Base-by-base conservation (phyloP, 371 early-diverging fungal species). In the Mortierella sp. region DNA sequence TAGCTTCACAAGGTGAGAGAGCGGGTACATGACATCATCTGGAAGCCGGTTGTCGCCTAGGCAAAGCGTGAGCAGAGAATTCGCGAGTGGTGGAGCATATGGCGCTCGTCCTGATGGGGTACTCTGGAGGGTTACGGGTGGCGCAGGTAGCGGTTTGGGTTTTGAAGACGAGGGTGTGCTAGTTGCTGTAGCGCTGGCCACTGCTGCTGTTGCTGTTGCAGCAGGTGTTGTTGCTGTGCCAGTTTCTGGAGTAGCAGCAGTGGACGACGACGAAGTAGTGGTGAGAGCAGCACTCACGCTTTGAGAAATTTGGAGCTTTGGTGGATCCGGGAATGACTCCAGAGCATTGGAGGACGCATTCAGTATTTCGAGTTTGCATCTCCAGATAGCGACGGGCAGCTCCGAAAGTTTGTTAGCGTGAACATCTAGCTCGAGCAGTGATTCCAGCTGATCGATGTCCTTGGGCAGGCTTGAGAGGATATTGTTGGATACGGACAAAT, bases 321-420 rank as follows among this genome's bases (percentile, higher is more conserved):
- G 70, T 24, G 91, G 90, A 31, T 86, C 82, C 19, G 90, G 92
- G 74, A 93, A 92, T 31, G 78, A 62, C 49, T 87, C 88, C 13
- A 97, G 78, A 19, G 91, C 58, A 61, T 97, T 97, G 23, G 92
- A 92, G 3, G 91, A 94, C 26, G 87, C 83, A 50, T 94, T 95
- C 21, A 94, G 70, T 13, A 76, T 54, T 45, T 81, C 78, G n/a
- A 97, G 84, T 16, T 87, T 76, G 78, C 93, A 91, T 46, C 85
- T 71, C 96, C 96, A 96, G n/a, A 97, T 93, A 42, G 93, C 93
- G 10, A 86, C 82, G 2, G 96, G 95, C 0, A 97, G 73, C 42
- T 84, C 72, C 48, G 85, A 84, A 34, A 97, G 67, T 57, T 89
- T 86, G 78, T 97, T 94, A 65, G 80, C 79, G 56, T 93, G 90